Percentiles rank a stretch among this genome's conserved stretches.
Conservation (phyloP, 2,329 filamentous ascomycete species). For the Pseudogymnoascus sp. region DNA sequence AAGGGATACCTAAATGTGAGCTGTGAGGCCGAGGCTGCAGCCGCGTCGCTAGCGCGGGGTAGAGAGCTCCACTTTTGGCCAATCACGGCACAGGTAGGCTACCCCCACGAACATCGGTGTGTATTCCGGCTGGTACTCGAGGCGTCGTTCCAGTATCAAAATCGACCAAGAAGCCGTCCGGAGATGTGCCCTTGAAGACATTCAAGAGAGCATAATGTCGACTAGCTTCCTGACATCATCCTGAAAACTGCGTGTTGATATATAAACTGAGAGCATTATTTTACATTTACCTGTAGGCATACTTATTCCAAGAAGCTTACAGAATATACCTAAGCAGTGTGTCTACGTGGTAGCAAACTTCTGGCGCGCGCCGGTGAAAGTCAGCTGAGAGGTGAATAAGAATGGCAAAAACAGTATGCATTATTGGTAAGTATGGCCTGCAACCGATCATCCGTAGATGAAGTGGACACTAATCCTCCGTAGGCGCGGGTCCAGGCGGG, state of each 20-base stretch:
- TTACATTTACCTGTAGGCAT: neutral
- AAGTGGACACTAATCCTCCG: neutral
- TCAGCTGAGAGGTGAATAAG: neutral
- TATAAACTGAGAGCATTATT: neutral
- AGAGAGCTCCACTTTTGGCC: neutral
- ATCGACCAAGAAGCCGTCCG: neutral
- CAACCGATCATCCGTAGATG: neutral
- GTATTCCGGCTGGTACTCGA: neutral
- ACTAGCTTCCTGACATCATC: neutral
- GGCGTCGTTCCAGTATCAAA: neutral
- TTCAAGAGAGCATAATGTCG: neutral
- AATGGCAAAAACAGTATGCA: conserved; percentile 22
- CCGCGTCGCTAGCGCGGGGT: conserved; percentile 7
- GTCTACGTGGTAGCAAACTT: neutral
- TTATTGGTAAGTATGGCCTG: conserved; percentile 21
- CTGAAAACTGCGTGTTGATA: neutral
- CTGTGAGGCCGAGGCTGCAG: conserved; percentile 2
- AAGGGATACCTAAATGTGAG: neutral
- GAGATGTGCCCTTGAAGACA: neutral
- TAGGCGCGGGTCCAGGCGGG: conserved; percentile 63
- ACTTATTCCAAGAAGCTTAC: neutral
- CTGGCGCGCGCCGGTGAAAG: neutral
- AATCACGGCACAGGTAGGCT: neutral
- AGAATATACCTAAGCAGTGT: neutral
- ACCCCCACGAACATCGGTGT: neutral